Conservation (phyloP, 2,329 filamentous ascomycete genomes). For the Aspergillus phoenicis region DNA sequence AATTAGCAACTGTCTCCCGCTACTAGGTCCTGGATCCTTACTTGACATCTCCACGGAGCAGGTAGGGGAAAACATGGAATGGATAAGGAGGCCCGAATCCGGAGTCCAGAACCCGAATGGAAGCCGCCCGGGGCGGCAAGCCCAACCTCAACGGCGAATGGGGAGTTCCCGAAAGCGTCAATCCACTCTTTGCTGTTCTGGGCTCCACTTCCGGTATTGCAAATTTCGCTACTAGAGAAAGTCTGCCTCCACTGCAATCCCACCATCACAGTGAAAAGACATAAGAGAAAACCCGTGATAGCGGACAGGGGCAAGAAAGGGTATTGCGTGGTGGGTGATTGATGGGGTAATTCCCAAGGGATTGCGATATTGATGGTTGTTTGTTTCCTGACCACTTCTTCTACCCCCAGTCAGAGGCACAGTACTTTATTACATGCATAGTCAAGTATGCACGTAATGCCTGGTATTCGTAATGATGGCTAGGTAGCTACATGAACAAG, state of each 20-base stretch:
- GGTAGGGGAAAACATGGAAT: background rate
- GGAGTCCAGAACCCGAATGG: conserved; percentile 11
- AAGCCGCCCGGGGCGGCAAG: background rate
- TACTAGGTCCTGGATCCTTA: background rate
- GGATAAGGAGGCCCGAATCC: background rate
- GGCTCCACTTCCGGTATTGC: conserved; percentile 8
- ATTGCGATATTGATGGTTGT: no score
- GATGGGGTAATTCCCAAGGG: no score
- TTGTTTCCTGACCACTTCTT: background rate
- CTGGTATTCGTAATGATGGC: background rate
- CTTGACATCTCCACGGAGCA: no score
- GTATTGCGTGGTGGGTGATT: no score
- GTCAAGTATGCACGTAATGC: background rate
- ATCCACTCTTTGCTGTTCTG: background rate
- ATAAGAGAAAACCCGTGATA: no score
- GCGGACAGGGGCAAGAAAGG: no score
- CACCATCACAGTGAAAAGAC: no score
- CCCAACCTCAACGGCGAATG: conserved; percentile 11
- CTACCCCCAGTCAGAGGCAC: no score
- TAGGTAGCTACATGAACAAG: background rate
- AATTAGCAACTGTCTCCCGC: no score
- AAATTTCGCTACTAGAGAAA: conserved; percentile 8
- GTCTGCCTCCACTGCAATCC: background rate
- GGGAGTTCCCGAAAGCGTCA: conserved; percentile 1
- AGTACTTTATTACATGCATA: no score